Evolutionary conservation across 371 early-diverging fungal species (phyloP).

Genomic region (Astathelohania contejeani): DNA sequence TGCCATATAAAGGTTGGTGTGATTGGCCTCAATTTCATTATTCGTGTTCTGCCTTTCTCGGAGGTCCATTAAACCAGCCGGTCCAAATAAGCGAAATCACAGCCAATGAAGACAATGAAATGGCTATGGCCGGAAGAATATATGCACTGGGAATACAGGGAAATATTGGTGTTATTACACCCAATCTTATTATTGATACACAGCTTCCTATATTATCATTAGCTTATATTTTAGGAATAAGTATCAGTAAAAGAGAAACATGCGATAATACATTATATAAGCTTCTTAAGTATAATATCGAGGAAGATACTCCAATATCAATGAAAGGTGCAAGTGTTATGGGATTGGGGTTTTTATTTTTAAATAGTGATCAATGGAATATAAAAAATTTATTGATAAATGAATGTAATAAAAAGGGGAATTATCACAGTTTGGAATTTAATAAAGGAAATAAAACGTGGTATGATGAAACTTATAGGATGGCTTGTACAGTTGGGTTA

Average conservation of each 20-base stretch:
- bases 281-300: not conserved
- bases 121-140: constrained; percentile 2
- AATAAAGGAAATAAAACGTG: constrained; percentile 17
- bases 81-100: not conserved
- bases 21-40: constrained; percentile 21
- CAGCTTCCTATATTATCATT: not conserved
- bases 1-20: constrained; percentile 8
- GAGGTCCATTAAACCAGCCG: not conserved
- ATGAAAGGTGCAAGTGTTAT: constrained; percentile 4
- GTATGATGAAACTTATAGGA: constrained; percentile 20
- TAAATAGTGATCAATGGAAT: constrained; percentile 2
- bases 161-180: not conserved
- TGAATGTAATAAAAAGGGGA: constrained; percentile 14
- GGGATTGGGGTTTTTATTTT: constrained; percentile 14
- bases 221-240: constrained; percentile 1
- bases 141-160: constrained; percentile 11
- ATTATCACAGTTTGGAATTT: constrained; percentile 7
- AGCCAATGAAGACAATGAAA: not conserved
- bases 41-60: not conserved
- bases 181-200: not conserved
- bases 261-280: constrained; percentile 2
- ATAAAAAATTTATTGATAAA: not conserved
- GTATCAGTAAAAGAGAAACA: constrained; percentile 7
- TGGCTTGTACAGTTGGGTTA: constrained; percentile 3
- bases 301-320: not conserved